These are phyloP conservation scores for Galeopsis tetrahit DNA, from an alignment of 257 asterid species.

Conservation along the genomic window DNA sequence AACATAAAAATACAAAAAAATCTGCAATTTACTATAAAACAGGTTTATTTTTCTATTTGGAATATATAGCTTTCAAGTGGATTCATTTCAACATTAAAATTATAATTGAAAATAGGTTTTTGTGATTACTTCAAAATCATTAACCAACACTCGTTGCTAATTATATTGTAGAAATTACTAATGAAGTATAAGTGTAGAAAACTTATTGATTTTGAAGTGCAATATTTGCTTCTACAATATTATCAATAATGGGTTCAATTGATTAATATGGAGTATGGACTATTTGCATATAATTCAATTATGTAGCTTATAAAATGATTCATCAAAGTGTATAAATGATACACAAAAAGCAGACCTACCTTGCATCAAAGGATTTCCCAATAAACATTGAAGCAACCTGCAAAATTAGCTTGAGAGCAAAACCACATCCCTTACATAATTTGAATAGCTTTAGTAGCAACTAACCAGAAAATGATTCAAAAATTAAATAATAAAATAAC, in stretches of 20 bases:
- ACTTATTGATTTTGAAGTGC: too few relatives aligned
- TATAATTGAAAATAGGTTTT: background rate
- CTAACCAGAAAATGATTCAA: background rate
- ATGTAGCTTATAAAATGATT: background rate
- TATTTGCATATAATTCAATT: background rate
- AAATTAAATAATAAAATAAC: background rate
- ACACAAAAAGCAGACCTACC: slow-evolving; percentile 60
- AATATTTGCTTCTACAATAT: too few relatives aligned
- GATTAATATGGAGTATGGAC: background rate
- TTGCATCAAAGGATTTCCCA: slow-evolving; percentile 98
- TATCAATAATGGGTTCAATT: too few relatives aligned
- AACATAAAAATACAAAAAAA: background rate
- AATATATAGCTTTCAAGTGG: background rate
- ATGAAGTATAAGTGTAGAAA: background rate
- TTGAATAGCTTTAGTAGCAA: background rate
- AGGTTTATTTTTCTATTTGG: background rate
- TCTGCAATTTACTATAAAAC: background rate
- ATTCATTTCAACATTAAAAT: background rate
- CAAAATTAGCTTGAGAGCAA: slow-evolving; percentile 26
- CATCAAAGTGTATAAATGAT: background rate
- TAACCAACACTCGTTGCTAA: background rate
- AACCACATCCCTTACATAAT: slow-evolving; percentile 8
- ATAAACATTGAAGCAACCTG: slow-evolving; percentile 93
- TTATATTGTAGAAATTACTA: slow-evolving; percentile 4
- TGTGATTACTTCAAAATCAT: slow-evolving; percentile 8